Conservation (phyloP, 345 rosid genomes). For the Citrus trifoliata region DNA sequence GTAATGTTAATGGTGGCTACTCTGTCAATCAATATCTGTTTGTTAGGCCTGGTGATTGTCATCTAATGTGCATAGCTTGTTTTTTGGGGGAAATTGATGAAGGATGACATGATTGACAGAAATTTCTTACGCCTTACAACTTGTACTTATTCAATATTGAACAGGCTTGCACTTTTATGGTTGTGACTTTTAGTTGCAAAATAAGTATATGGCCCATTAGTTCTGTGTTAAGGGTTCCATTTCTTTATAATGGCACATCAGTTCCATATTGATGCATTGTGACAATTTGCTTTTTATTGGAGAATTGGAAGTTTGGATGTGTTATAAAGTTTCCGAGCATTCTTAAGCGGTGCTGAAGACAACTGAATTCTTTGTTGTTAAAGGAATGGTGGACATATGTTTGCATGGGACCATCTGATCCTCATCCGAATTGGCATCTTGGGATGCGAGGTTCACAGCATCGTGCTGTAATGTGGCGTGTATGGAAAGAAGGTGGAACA, state of each 20-base stretch:
- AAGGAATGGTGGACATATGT: constrained; percentile 99
- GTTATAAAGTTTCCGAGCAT: background rate
- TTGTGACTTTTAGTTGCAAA: background rate
- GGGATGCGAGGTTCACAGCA: constrained; percentile 99
- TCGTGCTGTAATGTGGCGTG: constrained; percentile 98
- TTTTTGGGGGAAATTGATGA: background rate
- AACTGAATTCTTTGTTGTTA: constrained; percentile 14
- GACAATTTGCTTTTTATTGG: background rate
- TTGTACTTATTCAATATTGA: background rate
- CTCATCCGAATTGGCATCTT: constrained; percentile 97
- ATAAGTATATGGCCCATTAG: background rate
- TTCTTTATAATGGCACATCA: background rate
- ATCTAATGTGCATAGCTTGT: background rate
- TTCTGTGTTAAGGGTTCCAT: background rate
- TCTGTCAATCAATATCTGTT: background rate
- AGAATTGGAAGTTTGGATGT: background rate
- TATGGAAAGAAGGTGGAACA: constrained; percentile 99
- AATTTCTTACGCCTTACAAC: background rate
- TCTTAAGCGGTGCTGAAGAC: background rate
- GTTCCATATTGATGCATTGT: background rate
- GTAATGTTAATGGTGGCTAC: background rate
- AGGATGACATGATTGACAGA: background rate
- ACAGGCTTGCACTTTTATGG: background rate
- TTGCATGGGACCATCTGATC: constrained; percentile 97
- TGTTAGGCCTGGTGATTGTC: background rate